Percentiles rank a stretch among this genome's conserved stretches.
phyloP scores from a whole-genome alignment of 1,139 yeast species.

The Keqinozyma sinolaborantium region DNA sequence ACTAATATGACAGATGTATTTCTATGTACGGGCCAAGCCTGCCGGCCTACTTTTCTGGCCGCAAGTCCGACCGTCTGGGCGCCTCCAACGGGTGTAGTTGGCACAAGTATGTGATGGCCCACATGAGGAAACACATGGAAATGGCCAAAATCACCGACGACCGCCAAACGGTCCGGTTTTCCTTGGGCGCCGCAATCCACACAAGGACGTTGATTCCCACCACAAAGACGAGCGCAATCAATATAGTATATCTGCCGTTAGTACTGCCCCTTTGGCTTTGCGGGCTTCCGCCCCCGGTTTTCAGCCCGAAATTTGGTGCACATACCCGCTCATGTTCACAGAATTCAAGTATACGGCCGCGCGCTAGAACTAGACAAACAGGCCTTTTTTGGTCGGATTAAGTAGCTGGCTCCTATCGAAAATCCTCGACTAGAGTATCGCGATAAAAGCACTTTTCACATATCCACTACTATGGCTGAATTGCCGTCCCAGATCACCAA shows the following conservation, averaged over 20 bases:
- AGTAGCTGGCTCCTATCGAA: background rate
- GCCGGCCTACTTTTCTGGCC: too few species aligned
- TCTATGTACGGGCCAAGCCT: too few species aligned
- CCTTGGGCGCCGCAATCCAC: conserved; percentile 61
- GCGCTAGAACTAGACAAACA: too few species aligned
- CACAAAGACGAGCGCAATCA: conserved; percentile 60
- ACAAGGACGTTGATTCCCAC: conserved; percentile 59
- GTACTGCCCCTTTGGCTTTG: conserved; percentile 13
- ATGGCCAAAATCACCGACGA: conserved; percentile 78
- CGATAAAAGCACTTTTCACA: background rate
- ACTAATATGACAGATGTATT: background rate
- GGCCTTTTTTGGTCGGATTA: background rate
- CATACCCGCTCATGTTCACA: conserved; percentile 24
- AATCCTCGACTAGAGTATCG: background rate
- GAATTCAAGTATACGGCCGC: too few species aligned
- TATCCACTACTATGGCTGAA: conserved; percentile 17
- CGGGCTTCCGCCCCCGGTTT: too few species aligned
- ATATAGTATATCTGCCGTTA: conserved; percentile 61
- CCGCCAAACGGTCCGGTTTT: conserved; percentile 77
- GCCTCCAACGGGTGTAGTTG: conserved; percentile 81
- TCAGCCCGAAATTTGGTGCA: conserved; percentile 6
- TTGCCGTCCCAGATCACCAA: conserved; percentile 34
- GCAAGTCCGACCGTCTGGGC: conserved; percentile 74
- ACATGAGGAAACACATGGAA: conserved; percentile 89
- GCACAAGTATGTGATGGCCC: conserved; percentile 86